Base-by-base conservation (phyloP, 2,329 filamentous ascomycete species). In the Rhinocladiella mackenziei region DNA sequence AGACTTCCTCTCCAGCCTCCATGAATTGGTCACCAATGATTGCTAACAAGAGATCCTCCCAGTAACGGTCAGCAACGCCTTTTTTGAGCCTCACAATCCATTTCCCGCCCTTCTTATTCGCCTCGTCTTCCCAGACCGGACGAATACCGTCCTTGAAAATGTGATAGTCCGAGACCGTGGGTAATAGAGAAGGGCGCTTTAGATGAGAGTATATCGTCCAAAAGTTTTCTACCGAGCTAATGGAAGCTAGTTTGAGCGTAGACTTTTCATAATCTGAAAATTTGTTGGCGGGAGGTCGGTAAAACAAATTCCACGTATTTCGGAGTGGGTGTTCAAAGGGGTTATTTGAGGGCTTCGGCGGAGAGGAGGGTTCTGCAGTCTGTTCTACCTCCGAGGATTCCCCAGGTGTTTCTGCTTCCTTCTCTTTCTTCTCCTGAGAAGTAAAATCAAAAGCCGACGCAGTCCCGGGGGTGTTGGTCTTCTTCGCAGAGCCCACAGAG, bases 211-310 rank as follows among this genome's bases (percentile, higher is more conserved):
- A 97, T 26, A 95, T 81, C 35, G 80, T 76, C 80, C 89, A 96
- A 64, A 98, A 97, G 48, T 92, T 86, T 68, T 97, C 89, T 37
- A 80, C 88, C 4, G 86, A 88, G 48, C 77, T 77, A 61, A 94
- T 86, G 43, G 78, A 78, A 58, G 87, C 91, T 61, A 97, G 81
- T 28, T 89, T 80, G 59, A 92, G 85, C 50, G 94, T 82, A 5
- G 91, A 97, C 69, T 97, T 95, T 66, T 98, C 92, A 66, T 98
- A 98, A 67, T 97, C 91, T 61, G 92, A 91, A 55, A 91, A 92
- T 71, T 98, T 98, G 56, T 88, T 89, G 19, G 50, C 50, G 37
- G 92, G 92, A 28, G 92, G 92, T 48, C 92, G 81, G 69, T 94
- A 98, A 89, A 92, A 97, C 65, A 97, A 88, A 23, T 94, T 83